A percentile compares a stretch with the other conserved stretches of the same genome.
Conservation (phyloP, 768 basidiomycete genomes). For the Xerocomellus amylosporus region DNA sequence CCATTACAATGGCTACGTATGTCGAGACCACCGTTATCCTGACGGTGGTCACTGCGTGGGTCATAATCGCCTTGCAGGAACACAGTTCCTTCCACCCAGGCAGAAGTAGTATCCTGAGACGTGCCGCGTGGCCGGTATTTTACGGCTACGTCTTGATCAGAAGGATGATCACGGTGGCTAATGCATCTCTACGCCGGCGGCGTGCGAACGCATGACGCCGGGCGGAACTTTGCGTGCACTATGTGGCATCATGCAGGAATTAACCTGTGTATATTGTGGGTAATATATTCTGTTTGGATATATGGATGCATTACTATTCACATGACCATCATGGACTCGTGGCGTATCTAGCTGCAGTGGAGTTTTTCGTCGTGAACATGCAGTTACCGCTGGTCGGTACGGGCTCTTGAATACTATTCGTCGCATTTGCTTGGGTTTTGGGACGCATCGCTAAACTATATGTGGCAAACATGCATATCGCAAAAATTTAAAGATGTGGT, state of each 20-base stretch:
- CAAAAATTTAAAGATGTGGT: too few relatives aligned
- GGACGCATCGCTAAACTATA: not conserved
- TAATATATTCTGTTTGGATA: slow-evolving; percentile 1
- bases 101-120: slow-evolving; percentile 3
- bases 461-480: not conserved
- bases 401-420: not conserved
- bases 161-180: not conserved
- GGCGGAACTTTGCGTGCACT: not conserved
- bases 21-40: slow-evolving; percentile 45
- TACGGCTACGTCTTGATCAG: not conserved
- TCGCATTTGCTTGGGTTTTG: not conserved
- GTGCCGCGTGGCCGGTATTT: slow-evolving; percentile 22
- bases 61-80: slow-evolving; percentile 51
- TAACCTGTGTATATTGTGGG: not conserved
- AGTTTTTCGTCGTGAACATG: not conserved
- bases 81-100: slow-evolving; percentile 22
- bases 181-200: not conserved
- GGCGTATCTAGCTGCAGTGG: not conserved
- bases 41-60: slow-evolving; percentile 53
- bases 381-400: not conserved
- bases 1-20: slow-evolving; percentile 40
- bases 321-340: not conserved
- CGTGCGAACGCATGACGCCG: not conserved
- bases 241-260: not conserved
- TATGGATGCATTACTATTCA: not conserved